phyloP scores from a whole-genome alignment of 2,329 filamentous ascomycete genomes.

The Dactylellina sp. region DNA sequence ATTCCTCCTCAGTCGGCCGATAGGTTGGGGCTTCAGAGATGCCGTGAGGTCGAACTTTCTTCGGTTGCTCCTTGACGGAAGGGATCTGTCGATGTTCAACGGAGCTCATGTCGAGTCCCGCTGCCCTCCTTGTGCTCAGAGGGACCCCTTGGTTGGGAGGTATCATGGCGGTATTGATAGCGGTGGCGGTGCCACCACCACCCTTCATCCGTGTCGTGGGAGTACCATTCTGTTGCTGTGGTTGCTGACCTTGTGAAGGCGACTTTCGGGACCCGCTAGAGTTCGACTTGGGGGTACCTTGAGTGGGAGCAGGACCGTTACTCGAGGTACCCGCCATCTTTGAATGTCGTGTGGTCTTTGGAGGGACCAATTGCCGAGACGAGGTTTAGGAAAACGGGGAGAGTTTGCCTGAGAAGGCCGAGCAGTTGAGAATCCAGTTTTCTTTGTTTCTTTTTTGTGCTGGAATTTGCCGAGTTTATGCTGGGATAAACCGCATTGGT shows the following conservation, averaged over 20 bases:
- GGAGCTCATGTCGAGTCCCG: slow-evolving; percentile 83
- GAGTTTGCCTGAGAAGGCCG: slow-evolving; percentile 20
- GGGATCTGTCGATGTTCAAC: slow-evolving; percentile 90
- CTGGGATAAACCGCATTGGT: slow-evolving; percentile 30
- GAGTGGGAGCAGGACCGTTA: slow-evolving; percentile 58
- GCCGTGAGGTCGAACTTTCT: slow-evolving; percentile 82
- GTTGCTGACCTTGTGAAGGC: slow-evolving; percentile 51
- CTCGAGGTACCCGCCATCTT: slow-evolving; percentile 56
- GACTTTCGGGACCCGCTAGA: slow-evolving; percentile 57
- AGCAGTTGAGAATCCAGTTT: slow-evolving; percentile 17
- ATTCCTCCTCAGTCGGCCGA: slow-evolving; percentile 90
- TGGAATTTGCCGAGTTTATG: slow-evolving; percentile 25
- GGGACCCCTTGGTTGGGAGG: slow-evolving; percentile 65
- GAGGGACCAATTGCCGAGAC: slow-evolving; percentile 37
- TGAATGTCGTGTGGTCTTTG: slow-evolving; percentile 24
- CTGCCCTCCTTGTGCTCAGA: slow-evolving; percentile 73
- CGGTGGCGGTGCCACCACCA: slow-evolving; percentile 42
- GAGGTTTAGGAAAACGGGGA: slow-evolving; percentile 20
- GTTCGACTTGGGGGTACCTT: slow-evolving; percentile 59
- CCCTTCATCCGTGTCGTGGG: slow-evolving; percentile 60
- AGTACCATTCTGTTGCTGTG: slow-evolving; percentile 55
- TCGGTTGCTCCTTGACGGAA: slow-evolving; percentile 78
- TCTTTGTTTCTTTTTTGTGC: slow-evolving; percentile 28
- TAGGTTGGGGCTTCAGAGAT: slow-evolving; percentile 92
- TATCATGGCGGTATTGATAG: slow-evolving; percentile 44